Evolutionary conservation across 1,284 basidiomycete species (phyloP).

Genomic region (Boletellus deceptivus): DNA sequence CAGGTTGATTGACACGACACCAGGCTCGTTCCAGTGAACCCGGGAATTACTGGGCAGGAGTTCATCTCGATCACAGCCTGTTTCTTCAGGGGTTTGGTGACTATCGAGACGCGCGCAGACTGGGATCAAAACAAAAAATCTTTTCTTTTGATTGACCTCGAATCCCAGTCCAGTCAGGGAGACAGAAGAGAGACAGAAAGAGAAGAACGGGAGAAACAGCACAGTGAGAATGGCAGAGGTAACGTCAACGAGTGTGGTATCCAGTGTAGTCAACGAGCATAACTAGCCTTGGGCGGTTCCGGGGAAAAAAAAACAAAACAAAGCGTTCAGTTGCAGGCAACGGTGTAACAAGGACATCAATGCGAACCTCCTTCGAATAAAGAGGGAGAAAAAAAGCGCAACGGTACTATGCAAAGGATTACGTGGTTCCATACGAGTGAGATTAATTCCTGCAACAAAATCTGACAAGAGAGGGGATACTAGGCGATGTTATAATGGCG

Average conservation of each 20-base stretch:
- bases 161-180: conserved; percentile 4
- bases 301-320: background rate
- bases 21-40: no score
- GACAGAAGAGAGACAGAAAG: background rate
- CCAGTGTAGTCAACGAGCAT: conserved; percentile 6
- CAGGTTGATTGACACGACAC: no score
- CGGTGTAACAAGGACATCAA: background rate
- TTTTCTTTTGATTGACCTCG: background rate
- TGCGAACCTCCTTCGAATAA: conserved; percentile 9
- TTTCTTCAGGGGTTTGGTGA: no score
- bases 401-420: conserved; percentile 12
- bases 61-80: no score
- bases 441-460: conserved; percentile 24
- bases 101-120: no score
- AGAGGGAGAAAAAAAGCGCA: background rate
- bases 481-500: conserved; percentile 12
- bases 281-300: conserved; percentile 1
- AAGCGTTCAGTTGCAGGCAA: background rate
- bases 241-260: conserved; percentile 23
- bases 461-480: conserved; percentile 9
- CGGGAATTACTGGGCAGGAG: no score
- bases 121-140: no score
- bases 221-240: no score
- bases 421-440: conserved; percentile 19
- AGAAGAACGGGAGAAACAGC: background rate